Base-by-base conservation (phyloP, 257 asterid genomes). In the Schizonepeta tenuifolia region DNA sequence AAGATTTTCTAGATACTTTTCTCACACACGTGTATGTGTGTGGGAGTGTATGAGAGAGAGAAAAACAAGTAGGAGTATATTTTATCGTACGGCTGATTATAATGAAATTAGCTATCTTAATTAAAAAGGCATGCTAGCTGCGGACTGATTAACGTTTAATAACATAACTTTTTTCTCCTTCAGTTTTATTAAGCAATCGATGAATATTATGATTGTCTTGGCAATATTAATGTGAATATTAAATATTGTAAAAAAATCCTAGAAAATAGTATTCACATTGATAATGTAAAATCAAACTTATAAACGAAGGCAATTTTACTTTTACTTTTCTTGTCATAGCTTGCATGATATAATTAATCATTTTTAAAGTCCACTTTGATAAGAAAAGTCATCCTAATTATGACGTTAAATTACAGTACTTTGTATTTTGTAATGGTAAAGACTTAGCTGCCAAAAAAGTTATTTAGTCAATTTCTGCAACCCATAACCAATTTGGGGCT, bases 301-400 rank as follows among this genome's bases (percentile, higher is more conserved):
- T 4, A 20, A 35, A 13, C 6, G 11, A 15, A 20, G 49, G 21
- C 20, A 44, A 24, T 43, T 41, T 70, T 41, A 14, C 41, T 60
- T 12, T 68, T n/a, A 33, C n/a, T 33, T 11, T 31, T 40, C 20
- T 7, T 56, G 59, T 58, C 71, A 73, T 20, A 53, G 21, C 24
- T 60, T 68, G 66, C 71, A 75, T 50, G 79, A 54, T 44, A 11
- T 22, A 57, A 65, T 76, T 28, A 21, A 53, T n/a, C n/a, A n/a
- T 49, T 53, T 55, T 46, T 15, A n/a, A 65, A 65, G 68, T 58
- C 51, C 51, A 40, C 77, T 55, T 65, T 57, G 62, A 47, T 47
- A 67, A 40, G 28, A 72, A 67, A 35, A 60, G 78, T 72, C 26
- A 77, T 49, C 21, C 33, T 17, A 47, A 40, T 56, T 26, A 36